Base-by-base conservation (phyloP, 129 eudicot genomes). In the Ambrosia trifida region DNA sequence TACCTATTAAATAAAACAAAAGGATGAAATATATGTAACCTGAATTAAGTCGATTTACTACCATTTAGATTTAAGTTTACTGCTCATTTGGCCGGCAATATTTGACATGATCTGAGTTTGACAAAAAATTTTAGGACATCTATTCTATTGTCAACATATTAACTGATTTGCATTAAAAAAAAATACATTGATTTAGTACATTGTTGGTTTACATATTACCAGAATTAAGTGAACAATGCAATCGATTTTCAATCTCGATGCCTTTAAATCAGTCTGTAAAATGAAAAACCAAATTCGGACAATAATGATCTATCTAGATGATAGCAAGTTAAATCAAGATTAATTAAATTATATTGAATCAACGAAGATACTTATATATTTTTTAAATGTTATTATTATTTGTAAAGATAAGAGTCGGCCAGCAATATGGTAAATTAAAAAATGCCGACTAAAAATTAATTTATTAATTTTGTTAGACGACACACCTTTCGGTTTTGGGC, bases 401-500 rank as follows among this genome's bases (percentile, higher is more conserved):
- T 31, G 0, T 0, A n/a, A n/a, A 28, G 14, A 57, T 57, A 7
- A 24, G 11, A 20, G 31, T 13, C 11, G 33, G 60, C 35, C 32
- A 74, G 49, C 69, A 32, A 19, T 52, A 17, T 11, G 59, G 6
- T 11, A 69, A 61, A 35, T 38, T 57, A 20, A 50, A 36, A 68
- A 11, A 33, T 50, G 76, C 81, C 76, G 76, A 69, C 81, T 38
- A 49, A 38, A 24, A 61, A 38, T 24, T 28, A 60, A 14, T 60
- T 59, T 24, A 69, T 69, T 69, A 60, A 38, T 20, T 28, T 36
- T 61, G 58, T 14, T 59, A 18, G 58, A 49, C 35, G 66, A 50
- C 71, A 68, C 64, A 20, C 2, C 14, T 10, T 38, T 69, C 40
- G 36, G 16, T 36, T 40, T 69, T n/a, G 69, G 76, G 57, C 59